Base-by-base conservation (phyloP, 2,329 filamentous ascomycete genomes). In the Fusarium solani-melongenae region DNA sequence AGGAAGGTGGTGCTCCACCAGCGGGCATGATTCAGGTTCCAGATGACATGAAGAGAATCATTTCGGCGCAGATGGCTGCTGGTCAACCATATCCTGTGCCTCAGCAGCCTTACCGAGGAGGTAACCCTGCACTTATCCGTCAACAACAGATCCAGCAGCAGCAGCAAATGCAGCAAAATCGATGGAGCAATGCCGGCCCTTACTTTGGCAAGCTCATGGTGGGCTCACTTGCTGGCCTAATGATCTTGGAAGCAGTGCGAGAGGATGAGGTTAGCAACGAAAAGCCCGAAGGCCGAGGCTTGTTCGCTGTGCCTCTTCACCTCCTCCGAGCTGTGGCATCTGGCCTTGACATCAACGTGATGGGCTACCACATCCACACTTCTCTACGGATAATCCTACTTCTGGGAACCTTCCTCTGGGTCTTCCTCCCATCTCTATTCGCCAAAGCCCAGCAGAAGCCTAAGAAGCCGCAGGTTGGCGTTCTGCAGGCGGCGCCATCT, bases 181-280 rank as follows among this genome's bases (percentile, higher is more conserved):
- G 86, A 38, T 92, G 90, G 89, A 86, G 85, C 60, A 87, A 86
- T 68, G 82, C 85, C 7, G 85, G 82, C 14, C 88, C 88, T 1
- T 92, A 91, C 70, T 88, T 89, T 66, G 90, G 89, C 60, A 97
- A 97, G 83, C 88, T 98, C 74, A 96, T 98, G 94, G 91, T 98
- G 6, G 96, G 96, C 46, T 96, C 95, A 20, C 88, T 98, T 67
- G 96, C 95, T 27, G 95, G 94, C 15, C 86, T 98, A 20, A 98
- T 98, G 95, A 88, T 98, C 36, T 84, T 98, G 75, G 95, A 98
- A 83, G 94, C 94, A 1, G 87, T 95, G 64, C 87, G 88, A 38
- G 89, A 93, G 79, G 84, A 91, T 75, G 89, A 94, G 82, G 83
- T 90, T 80, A 89, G 90, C 76, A 88, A 87, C 55, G 91, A 93